Percentiles rank a stretch among this genome's conserved stretches.
Evolutionary conservation across 1,284 basidiomycete species (phyloP).

Genomic region (Boletus smithii): DNA sequence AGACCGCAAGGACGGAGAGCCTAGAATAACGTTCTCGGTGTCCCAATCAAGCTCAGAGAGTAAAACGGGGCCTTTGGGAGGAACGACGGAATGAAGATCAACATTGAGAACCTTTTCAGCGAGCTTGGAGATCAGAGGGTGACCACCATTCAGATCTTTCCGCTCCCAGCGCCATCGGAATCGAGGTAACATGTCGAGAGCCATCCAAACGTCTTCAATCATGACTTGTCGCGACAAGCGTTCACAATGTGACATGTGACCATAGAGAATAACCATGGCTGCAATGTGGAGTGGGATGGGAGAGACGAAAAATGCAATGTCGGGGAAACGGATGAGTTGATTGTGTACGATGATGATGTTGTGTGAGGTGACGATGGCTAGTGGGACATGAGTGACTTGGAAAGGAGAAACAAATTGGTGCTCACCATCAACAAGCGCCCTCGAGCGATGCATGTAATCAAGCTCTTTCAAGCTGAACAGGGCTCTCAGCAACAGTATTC

Average conservation of each 20-base stretch:
- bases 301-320: constrained; percentile 81
- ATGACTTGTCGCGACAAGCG: constrained; percentile 59
- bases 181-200: constrained; percentile 77
- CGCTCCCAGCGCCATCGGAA: constrained; percentile 87
- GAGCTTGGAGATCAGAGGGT: constrained; percentile 75
- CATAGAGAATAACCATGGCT: constrained; percentile 82
- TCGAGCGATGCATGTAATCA: constrained; percentile 56
- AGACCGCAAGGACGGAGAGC: constrained; percentile 31
- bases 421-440: constrained; percentile 72
- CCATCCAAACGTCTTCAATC: constrained; percentile 76
- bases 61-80: constrained; percentile 54
- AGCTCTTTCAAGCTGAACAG: constrained; percentile 73
- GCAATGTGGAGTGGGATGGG: constrained; percentile 82
- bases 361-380: constrained; percentile 78
- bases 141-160: constrained; percentile 69
- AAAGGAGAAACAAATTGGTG: constrained; percentile 2
- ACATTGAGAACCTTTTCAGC: constrained; percentile 74
- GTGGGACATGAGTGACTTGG: constrained; percentile 5
- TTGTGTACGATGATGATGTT: constrained; percentile 80
- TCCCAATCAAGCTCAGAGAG: constrained; percentile 72
- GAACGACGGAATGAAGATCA: constrained; percentile 58
- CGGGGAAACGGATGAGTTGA: constrained; percentile 74
- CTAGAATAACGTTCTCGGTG: constrained; percentile 36
- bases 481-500: constrained; percentile 70
- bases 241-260: constrained; percentile 73